These are phyloP conservation scores for Xylaria sp. DNA, from an alignment of 2,329 filamentous ascomycete genomes.

Conservation along the genomic window DNA sequence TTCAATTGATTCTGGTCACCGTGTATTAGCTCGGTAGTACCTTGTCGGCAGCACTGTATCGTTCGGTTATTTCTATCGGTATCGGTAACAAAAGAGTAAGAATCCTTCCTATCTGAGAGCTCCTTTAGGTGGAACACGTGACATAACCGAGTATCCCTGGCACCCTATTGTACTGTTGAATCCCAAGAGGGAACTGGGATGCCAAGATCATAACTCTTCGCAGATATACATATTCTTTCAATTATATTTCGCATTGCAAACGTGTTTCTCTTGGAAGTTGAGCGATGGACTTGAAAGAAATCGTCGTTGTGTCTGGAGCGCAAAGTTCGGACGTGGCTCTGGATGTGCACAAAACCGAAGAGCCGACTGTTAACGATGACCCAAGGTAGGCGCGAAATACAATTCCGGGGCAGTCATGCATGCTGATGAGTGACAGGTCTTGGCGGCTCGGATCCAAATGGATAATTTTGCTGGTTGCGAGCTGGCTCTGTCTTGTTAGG, in stretches of 20 bases:
- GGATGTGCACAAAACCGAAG: neutral
- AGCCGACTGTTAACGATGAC: slow-evolving; percentile 3
- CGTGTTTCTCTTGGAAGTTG: neutral
- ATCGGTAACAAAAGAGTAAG: slow-evolving; percentile 29
- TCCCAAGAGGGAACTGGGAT: slow-evolving; percentile 3
- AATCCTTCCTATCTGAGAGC: slow-evolving; percentile 8
- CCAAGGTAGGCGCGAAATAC: slow-evolving; percentile 8
- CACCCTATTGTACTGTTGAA: slow-evolving; percentile 1
- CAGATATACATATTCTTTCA: neutral
- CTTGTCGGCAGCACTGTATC: slow-evolving; percentile 4
- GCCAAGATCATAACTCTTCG: neutral
- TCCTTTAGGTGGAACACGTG: neutral
- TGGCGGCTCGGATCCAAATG: slow-evolving; percentile 33
- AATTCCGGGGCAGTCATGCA: slow-evolving; percentile 5
- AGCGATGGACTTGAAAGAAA: slow-evolving; percentile 19
- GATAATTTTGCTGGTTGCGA: slow-evolving; percentile 26
- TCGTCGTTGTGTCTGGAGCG: too few species aligned
- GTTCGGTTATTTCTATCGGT: slow-evolving; percentile 30
- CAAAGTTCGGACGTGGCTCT: neutral
- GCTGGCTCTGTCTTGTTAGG: slow-evolving; percentile 36
- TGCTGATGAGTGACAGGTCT: slow-evolving; percentile 30
- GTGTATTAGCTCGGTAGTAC: neutral
- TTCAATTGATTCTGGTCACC: neutral
- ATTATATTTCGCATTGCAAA: neutral
- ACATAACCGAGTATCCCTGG: slow-evolving; percentile 28